Conservation (phyloP, 2,329 filamentous ascomycete genomes). For the Coniochaeta hoffmannii region DNA sequence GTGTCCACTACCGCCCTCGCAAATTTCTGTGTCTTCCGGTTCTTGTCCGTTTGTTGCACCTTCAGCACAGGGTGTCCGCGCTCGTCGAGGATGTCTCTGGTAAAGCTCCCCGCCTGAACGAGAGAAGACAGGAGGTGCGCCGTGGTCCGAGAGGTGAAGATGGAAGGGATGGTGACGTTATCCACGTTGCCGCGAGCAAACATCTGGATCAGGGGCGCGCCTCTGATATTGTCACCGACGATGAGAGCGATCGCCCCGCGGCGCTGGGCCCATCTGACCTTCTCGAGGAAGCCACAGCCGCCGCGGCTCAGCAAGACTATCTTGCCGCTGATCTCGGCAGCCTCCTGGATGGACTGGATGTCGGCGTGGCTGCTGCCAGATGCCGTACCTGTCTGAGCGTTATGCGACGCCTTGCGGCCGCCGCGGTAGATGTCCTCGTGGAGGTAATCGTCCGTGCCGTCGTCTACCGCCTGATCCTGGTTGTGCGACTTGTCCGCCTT, state of each 20-base stretch:
- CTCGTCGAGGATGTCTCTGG: slow-evolving; percentile 52
- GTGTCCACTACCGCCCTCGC: slow-evolving; percentile 14
- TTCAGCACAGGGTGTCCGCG: slow-evolving; percentile 50
- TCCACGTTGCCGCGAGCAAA: slow-evolving; percentile 95
- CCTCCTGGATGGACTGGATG: slow-evolving; percentile 86
- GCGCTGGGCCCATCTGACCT: slow-evolving; percentile 93
- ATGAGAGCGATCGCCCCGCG: slow-evolving; percentile 85
- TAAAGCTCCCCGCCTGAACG: slow-evolving; percentile 61
- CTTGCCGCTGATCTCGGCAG: slow-evolving; percentile 87
- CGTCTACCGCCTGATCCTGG: slow-evolving; percentile 38
- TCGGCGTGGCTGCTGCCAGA: slow-evolving; percentile 61
- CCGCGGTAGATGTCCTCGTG: slow-evolving; percentile 42
- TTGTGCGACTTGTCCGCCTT: slow-evolving; percentile 16
- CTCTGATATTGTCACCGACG: slow-evolving; percentile 86
- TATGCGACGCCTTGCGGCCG: slow-evolving; percentile 22
- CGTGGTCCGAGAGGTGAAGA: slow-evolving; percentile 93
- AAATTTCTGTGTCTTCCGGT: slow-evolving; percentile 19
- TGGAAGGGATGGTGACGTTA: slow-evolving; percentile 85
- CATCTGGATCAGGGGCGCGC: slow-evolving; percentile 90
- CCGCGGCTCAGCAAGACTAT: slow-evolving; percentile 86
- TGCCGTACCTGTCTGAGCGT: slow-evolving; percentile 24
- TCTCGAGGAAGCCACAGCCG: slow-evolving; percentile 93
- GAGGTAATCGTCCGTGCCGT: slow-evolving; percentile 81
- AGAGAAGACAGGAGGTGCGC: slow-evolving; percentile 87
- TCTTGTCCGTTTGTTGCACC: slow-evolving; percentile 40